Conservation (phyloP, 306 rosid genomes). For the Trichosanthes truncata region DNA sequence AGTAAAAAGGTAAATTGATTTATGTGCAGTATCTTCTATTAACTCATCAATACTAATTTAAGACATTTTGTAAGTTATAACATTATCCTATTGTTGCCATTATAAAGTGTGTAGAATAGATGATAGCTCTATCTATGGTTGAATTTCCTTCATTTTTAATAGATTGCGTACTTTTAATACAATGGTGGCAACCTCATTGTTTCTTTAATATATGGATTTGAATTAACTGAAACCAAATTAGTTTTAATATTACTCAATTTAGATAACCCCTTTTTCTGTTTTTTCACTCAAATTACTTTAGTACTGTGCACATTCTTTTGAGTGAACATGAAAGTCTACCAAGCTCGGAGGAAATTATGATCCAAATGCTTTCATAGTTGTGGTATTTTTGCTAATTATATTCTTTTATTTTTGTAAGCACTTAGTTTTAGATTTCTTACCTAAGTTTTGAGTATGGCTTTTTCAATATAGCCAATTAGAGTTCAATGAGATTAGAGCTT, state of each 20-base stretch:
- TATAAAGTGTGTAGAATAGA: no score
- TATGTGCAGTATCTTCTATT: background rate
- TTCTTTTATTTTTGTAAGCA: background rate
- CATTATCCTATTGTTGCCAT: no score
- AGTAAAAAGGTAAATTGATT: constrained; percentile 52
- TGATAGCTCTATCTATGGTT: no score
- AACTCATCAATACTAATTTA: no score
- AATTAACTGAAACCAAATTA: background rate
- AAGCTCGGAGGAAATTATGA: background rate
- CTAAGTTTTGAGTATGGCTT: no score
- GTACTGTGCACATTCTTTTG: background rate
- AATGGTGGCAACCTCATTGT: background rate
- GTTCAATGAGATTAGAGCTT: no score
- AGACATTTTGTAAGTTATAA: no score
- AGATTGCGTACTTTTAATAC: background rate
- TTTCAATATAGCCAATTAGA: no score
- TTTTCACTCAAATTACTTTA: background rate
- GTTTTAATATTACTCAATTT: background rate
- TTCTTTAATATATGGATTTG: background rate
- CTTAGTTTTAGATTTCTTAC: no score
- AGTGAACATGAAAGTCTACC: background rate
- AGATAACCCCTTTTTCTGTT: background rate
- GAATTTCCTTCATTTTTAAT: background rate
- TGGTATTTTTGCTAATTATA: background rate
- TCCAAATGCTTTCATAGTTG: background rate